Percentiles rank a stretch among this genome's conserved stretches.
Conservation (phyloP, 2,329 filamentous ascomycete species). For the Trichoderma polysporum region DNA sequence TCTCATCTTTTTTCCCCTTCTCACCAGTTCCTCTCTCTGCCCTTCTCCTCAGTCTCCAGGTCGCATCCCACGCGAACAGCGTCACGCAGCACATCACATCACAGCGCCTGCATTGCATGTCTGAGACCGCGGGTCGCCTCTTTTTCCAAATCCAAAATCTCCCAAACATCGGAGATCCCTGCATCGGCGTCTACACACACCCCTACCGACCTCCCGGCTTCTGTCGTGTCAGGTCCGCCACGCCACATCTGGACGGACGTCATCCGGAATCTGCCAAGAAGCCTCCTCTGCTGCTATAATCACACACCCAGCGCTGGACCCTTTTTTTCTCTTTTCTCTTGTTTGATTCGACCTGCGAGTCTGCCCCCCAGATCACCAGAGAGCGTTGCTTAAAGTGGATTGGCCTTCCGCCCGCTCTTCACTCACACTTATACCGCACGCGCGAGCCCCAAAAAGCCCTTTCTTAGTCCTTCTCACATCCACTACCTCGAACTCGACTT, state of each 20-base stretch:
- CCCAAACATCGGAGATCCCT: conserved; percentile 17
- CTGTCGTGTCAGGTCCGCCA: conserved; percentile 21
- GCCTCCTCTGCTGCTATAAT: conserved; percentile 20
- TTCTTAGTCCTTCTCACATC: conserved; percentile 21
- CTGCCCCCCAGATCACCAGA: conserved; percentile 17
- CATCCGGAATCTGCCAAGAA: conserved; percentile 29
- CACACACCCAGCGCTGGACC: conserved; percentile 17
- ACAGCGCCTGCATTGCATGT: not conserved
- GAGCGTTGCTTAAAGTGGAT: conserved; percentile 17
- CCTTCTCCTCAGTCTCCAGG: not conserved
- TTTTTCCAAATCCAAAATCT: conserved; percentile 6
- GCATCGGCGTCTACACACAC: conserved; percentile 16
- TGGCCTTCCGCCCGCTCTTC: conserved; percentile 14
- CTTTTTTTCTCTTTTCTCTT: conserved; percentile 6
- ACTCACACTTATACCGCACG: conserved; percentile 22
- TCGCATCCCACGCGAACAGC: not conserved
- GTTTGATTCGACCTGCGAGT: conserved; percentile 15
- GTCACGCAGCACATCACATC: not conserved
- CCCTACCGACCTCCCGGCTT: conserved; percentile 17
- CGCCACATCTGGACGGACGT: conserved; percentile 26
- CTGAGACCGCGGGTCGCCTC: not conserved
- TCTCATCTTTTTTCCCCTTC: not conserved
- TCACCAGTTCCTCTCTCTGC: not conserved
- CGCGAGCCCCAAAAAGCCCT: conserved; percentile 18
- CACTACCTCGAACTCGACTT: conserved; percentile 30